These are phyloP conservation scores for Penicillium sp. DNA, from an alignment of 2,329 filamentous ascomycete species.

Conservation along the genomic window DNA sequence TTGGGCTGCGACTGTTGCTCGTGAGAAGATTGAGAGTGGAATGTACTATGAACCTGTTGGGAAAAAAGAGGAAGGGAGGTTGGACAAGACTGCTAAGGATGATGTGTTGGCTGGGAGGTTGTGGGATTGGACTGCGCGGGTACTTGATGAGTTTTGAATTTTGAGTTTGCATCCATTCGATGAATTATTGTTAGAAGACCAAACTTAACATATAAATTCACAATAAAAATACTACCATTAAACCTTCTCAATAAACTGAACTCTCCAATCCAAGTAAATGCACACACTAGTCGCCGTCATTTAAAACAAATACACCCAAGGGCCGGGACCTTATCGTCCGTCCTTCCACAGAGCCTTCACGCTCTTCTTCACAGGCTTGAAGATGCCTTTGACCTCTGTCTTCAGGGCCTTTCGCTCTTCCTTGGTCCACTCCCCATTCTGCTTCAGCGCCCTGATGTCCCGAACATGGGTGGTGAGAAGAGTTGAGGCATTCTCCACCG, in stretches of 20 bases:
- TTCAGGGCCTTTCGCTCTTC: neutral
- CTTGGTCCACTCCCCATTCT: neutral
- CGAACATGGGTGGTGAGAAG: neutral
- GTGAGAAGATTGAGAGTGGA: slow-evolving; percentile 3
- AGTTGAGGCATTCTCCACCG: neutral
- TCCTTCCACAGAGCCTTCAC: neutral
- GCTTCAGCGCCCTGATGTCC: neutral
- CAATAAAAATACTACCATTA: neutral
- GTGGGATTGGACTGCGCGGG: slow-evolving; percentile 15
- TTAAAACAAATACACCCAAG: neutral
- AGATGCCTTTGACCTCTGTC: neutral
- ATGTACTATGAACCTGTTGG: slow-evolving; percentile 16
- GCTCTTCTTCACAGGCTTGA: neutral
- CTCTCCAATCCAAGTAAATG: neutral
- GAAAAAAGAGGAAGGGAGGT: neutral
- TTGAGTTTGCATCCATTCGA: too few relatives aligned
- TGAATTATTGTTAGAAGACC: neutral
- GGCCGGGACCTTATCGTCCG: neutral
- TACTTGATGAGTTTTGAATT: neutral
- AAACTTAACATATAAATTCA: neutral
- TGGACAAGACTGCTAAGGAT: slow-evolving; percentile 7
- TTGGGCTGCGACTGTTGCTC: slow-evolving; percentile 41
- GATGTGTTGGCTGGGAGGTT: slow-evolving; percentile 6
- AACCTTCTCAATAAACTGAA: neutral
- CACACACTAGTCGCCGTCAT: neutral